phyloP scores from a whole-genome alignment of 148 eudicot species.

The Rhododendron molle region DNA sequence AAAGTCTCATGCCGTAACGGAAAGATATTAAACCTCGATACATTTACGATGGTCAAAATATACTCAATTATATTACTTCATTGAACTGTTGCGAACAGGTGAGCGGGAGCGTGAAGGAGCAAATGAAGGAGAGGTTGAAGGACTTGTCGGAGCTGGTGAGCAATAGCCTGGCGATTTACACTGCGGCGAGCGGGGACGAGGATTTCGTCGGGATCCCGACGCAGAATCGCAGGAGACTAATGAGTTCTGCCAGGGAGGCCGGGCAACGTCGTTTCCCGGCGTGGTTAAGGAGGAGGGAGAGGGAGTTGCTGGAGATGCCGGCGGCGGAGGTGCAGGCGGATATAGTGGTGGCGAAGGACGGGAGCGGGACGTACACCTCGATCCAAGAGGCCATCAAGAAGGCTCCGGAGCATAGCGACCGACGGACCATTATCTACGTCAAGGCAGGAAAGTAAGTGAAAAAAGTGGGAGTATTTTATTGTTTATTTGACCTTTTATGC shows the following conservation, averaged over 20 bases:
- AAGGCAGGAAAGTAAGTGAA: slow-evolving; percentile 72
- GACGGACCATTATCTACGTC: slow-evolving; percentile 55
- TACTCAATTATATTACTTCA: no score
- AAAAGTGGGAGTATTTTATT: not conserved
- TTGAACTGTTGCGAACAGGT: not conserved
- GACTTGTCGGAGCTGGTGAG: slow-evolving; percentile 74
- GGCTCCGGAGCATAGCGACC: slow-evolving; percentile 54
- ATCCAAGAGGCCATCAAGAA: slow-evolving; percentile 72
- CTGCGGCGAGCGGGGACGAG: slow-evolving; percentile 35
- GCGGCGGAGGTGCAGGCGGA: slow-evolving; percentile 51
- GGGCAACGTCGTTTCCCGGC: slow-evolving; percentile 36
- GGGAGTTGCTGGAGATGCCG: slow-evolving; percentile 41
- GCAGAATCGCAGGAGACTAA: slow-evolving; percentile 44
- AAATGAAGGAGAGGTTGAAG: slow-evolving; percentile 43
- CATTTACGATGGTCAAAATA: no score
- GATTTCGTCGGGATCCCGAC: slow-evolving; percentile 70
- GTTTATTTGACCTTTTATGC: not conserved
- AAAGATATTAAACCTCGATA: no score
- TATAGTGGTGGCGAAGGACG: slow-evolving; percentile 62
- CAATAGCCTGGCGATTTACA: slow-evolving; percentile 67
- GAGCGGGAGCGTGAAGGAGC: slow-evolving; percentile 35
- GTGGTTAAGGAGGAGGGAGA: slow-evolving; percentile 59
- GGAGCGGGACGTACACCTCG: slow-evolving; percentile 62
- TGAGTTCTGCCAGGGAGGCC: not conserved
- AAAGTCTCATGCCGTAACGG: no score